Base-by-base conservation (phyloP, 2,329 filamentous ascomycete genomes). In the Elsinoe necatrix region DNA sequence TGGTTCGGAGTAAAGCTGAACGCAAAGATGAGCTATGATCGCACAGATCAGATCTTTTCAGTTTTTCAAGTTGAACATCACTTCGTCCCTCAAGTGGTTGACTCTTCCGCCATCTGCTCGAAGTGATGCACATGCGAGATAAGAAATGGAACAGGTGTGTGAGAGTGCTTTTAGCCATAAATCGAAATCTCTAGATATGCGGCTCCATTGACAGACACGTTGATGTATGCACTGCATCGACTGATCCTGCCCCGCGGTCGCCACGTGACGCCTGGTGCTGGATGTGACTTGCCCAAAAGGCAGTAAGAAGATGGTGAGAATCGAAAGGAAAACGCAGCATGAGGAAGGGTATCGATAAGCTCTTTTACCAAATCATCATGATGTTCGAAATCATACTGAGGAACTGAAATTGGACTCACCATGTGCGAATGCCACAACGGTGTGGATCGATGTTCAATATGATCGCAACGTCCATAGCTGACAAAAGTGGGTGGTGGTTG, bases 1-100 rank as follows among this genome's bases (percentile, higher is more conserved):
- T n/a, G 4, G 23, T 7, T 45, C 20, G 25, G 5, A n/a, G 6
- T 27, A 9, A 45, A 45, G 18, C 27, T 41, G 20, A 21, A 11
- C 12, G 31, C 25, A 20, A 34, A 6, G 8, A 42, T n/a, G 47
- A 25, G 25, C 8, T 16, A 37, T 55, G 37, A 35, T 35, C 35
- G 43, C 14, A 27, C 18, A 75, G 75, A 77, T 87, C 84, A 87
- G 84, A 79, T 87, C 83, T 87, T 87, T 86, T 86, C 82, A 86
- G 82, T 86, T 80, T 78, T 67, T 51, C 27, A 37, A 70, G 69
- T 80, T 76, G 80, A 67, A 70, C 72, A 63, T 73, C 72, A 74
- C 59, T 58, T 69, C 67, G 68, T 67, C 60, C 56, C 54, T 63
- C 65, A 61, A 41, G 59, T 65, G 69, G 68, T 68, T 67, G 61